phyloP scores from a whole-genome alignment of 805 yeast genomes.

The Kuraishia molischiana region DNA sequence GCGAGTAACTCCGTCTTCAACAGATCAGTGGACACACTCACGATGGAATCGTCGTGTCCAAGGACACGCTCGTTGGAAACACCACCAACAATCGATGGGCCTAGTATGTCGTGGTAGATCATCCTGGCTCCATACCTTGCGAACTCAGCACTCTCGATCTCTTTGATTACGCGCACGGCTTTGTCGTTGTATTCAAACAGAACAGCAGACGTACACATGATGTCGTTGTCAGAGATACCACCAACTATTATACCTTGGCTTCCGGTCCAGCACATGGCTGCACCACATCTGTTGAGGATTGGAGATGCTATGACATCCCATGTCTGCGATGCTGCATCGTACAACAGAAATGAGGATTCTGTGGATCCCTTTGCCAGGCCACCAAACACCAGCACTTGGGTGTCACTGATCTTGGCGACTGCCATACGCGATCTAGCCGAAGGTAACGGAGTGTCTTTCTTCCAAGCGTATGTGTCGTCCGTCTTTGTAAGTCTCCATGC shows the following conservation, averaged over 20 bases:
- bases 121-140: slow-evolving; percentile 41
- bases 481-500: slow-evolving; percentile 25
- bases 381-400: slow-evolving; percentile 37
- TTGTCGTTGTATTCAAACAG: not conserved
- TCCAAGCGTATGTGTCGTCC: slow-evolving; percentile 27
- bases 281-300: slow-evolving; percentile 18
- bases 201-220: not conserved
- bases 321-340: slow-evolving; percentile 4
- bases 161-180: not conserved
- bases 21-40: slow-evolving; percentile 20
- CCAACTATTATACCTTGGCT: slow-evolving; percentile 36
- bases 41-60: slow-evolving; percentile 23
- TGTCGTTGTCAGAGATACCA: slow-evolving; percentile 25
- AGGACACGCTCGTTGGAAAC: slow-evolving; percentile 29
- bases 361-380: slow-evolving; percentile 22
- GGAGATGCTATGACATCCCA: slow-evolving; percentile 2
- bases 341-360: slow-evolving; percentile 11
- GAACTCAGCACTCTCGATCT: not conserved
- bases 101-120: slow-evolving; percentile 17
- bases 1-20: slow-evolving; percentile 13
- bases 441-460: slow-evolving; percentile 25
- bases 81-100: slow-evolving; percentile 47
- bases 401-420: slow-evolving; percentile 19
- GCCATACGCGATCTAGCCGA: slow-evolving; percentile 42
- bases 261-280: slow-evolving; percentile 24